Percentiles rank a stretch among this genome's conserved stretches.
These are phyloP conservation scores for Lentinula lateritia DNA, from an alignment of 768 basidiomycete species.

Conservation along the genomic window DNA sequence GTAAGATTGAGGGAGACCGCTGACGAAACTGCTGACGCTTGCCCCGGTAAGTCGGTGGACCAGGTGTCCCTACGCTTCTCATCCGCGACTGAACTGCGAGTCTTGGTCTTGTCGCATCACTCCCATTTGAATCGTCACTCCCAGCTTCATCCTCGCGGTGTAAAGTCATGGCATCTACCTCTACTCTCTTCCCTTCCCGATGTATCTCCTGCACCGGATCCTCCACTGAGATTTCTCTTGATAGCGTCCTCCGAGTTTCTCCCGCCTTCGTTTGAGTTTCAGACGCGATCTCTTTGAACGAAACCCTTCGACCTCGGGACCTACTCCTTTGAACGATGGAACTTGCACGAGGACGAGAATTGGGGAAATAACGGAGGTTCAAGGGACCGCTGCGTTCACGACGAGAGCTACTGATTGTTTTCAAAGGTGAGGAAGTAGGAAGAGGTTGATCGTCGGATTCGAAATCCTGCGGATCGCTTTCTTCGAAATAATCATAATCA, in stretches of 20 bases:
- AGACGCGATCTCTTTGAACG: background rate
- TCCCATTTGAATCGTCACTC: background rate
- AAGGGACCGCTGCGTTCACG: background rate
- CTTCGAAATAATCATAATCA: background rate
- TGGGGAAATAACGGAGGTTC: background rate
- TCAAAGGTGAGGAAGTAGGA: background rate
- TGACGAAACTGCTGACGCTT: background rate
- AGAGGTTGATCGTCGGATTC: background rate
- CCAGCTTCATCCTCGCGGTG: background rate
- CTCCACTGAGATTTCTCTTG: background rate
- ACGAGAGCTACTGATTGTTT: background rate
- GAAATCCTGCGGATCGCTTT: background rate
- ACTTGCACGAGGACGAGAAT: background rate
- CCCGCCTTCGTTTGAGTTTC: background rate
- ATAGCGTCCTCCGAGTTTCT: background rate
- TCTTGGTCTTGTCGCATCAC: background rate
- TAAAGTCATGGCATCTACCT: background rate
- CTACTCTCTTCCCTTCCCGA: background rate
- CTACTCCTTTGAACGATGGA: background rate
- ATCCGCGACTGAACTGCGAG: background rate
- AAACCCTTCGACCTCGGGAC: background rate
- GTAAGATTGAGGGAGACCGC: background rate
- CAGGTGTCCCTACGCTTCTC: background rate
- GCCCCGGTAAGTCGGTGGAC: background rate
- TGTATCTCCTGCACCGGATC: background rate